These are phyloP conservation scores for Fraxinus sp. DNA, from an alignment of 305 asterid species.

Conservation along the genomic window DNA sequence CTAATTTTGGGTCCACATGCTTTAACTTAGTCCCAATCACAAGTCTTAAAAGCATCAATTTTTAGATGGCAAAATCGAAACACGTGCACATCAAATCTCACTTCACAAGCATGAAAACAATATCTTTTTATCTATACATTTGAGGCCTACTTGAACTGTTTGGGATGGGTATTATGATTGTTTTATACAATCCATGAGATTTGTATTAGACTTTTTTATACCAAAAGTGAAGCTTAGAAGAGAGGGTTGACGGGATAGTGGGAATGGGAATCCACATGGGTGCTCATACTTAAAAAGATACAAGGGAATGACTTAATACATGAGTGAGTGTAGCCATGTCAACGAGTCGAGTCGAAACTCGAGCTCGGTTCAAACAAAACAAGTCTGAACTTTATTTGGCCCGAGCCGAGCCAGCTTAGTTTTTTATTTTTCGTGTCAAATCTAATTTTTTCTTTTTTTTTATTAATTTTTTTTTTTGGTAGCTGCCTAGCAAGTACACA, in stretches of 20 bases:
- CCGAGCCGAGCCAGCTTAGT: too few relatives aligned
- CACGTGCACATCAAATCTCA: slow-evolving; percentile 33
- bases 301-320: not conserved
- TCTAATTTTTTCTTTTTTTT: too few relatives aligned
- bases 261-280: slow-evolving; percentile 13
- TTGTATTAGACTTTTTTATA: slow-evolving; percentile 14
- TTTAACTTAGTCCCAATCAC: slow-evolving; percentile 22
- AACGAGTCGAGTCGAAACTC: too few relatives aligned
- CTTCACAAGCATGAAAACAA: slow-evolving; percentile 27
- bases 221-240: slow-evolving; percentile 1
- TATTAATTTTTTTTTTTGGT: too few relatives aligned
- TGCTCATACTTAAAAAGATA: not conserved
- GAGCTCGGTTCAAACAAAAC: too few relatives aligned
- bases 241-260: slow-evolving; percentile 10
- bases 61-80: slow-evolving; percentile 9
- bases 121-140: slow-evolving; percentile 17
- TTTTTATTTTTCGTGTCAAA: too few relatives aligned
- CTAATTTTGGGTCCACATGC: slow-evolving; percentile 30
- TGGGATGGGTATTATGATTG: slow-evolving; percentile 29
- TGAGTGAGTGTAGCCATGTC: not conserved
- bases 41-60: slow-evolving; percentile 6
- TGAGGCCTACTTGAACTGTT: slow-evolving; percentile 24
- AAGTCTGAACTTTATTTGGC: too few relatives aligned
- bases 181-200: slow-evolving; percentile 27
- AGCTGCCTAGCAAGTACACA: too few relatives aligned